These are phyloP conservation scores for Microbotryum lychnidis-dioicae DNA, from an alignment of 1,284 basidiomycete species.

Conservation along the genomic window DNA sequence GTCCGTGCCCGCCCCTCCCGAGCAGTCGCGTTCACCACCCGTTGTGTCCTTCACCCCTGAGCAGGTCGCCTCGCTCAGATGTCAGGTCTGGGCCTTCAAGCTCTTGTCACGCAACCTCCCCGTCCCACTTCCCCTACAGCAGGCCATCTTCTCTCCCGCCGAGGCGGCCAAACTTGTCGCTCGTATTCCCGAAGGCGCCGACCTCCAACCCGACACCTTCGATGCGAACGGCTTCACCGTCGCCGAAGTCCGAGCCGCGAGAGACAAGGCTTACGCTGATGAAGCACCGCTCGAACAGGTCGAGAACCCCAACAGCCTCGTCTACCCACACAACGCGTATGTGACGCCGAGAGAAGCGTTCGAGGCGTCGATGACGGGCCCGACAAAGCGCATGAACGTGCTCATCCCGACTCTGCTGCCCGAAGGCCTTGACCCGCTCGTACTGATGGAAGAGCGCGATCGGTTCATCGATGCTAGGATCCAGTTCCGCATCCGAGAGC, in stretches of 20 bases:
- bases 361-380: conserved; percentile 53
- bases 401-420: conserved; percentile 68
- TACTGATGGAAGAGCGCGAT: conserved; percentile 84
- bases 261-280: conserved; percentile 29
- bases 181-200: conserved; percentile 11
- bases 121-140: conserved; percentile 68
- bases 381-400: conserved; percentile 66
- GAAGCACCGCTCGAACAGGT: conserved; percentile 45
- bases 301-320: conserved; percentile 69
- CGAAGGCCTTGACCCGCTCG: conserved; percentile 82
- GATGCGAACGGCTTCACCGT: background rate
- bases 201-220: conserved; percentile 41
- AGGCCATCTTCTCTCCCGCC: conserved; percentile 51
- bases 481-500: conserved; percentile 77
- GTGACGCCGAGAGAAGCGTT: conserved; percentile 38
- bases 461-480: conserved; percentile 84
- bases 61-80: conserved; percentile 68
- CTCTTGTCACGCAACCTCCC: conserved; percentile 69
- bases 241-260: conserved; percentile 15
- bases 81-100: conserved; percentile 86
- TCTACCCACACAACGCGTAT: conserved; percentile 97
- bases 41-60: conserved; percentile 54
- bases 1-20: conserved; percentile 5
- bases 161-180: conserved; percentile 22
- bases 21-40: conserved; percentile 19